These are phyloP conservation scores for Malus asiatica DNA, from an alignment of 306 rosid species.

Conservation along the genomic window DNA sequence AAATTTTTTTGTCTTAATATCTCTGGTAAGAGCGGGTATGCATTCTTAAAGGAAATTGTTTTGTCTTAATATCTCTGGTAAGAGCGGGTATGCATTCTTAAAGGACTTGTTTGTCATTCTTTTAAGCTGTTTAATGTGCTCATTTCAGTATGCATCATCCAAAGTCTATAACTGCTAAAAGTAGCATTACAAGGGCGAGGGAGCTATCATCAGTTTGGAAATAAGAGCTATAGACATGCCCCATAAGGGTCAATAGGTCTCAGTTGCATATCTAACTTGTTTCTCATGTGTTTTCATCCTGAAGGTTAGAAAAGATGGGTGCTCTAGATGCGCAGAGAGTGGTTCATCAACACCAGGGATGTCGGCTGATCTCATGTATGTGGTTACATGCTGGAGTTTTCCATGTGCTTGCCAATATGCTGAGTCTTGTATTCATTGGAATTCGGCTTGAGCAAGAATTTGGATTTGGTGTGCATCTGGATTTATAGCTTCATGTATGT, in stretches of 20 bases:
- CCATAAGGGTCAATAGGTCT: neutral
- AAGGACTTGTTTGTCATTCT: neutral
- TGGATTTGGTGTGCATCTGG: conserved; percentile 20
- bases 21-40: neutral
- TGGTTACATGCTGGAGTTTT: too few species aligned
- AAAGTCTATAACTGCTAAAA: neutral
- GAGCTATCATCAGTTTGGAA: neutral
- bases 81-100: neutral
- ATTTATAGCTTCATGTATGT: conserved; percentile 18
- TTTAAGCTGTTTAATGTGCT: neutral
- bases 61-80: neutral
- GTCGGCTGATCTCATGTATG: conserved; percentile 12
- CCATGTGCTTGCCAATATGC: too few species aligned
- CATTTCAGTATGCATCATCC: neutral
- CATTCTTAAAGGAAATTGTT: too few species aligned
- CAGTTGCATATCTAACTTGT: neutral
- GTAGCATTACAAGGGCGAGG: neutral
- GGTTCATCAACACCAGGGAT: too few species aligned
- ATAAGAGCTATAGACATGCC: neutral
- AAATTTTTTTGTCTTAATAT: neutral
- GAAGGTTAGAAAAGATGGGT: too few species aligned
- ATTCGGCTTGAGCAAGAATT: too few species aligned
- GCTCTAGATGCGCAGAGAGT: too few species aligned
- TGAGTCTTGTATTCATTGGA: too few species aligned
- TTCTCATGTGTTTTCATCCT: neutral